phyloP scores from a whole-genome alignment of 371 early-diverging fungal species.

The Mortierella sp. region DNA sequence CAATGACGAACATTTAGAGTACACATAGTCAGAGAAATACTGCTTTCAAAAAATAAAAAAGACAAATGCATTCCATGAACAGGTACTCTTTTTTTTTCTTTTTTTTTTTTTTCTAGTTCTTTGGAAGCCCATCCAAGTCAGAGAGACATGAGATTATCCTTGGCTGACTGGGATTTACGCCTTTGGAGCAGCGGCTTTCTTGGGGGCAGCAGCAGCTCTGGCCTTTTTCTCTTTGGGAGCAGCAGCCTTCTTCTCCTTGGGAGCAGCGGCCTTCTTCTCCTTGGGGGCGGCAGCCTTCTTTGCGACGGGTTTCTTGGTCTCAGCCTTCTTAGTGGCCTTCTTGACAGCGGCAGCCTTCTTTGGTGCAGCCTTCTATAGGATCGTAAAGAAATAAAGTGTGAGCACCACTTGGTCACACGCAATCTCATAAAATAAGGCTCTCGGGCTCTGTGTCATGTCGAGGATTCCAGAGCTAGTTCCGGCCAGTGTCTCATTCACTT shows the following conservation, averaged over 20 bases:
- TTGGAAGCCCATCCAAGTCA: not conserved
- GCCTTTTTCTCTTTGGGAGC: slow-evolving; percentile 55
- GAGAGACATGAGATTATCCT: not conserved
- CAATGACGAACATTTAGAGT: not conserved
- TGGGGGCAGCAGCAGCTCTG: slow-evolving; percentile 37
- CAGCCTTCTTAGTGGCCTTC: slow-evolving; percentile 60
- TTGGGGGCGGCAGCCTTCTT: slow-evolving; percentile 59
- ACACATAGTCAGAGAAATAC: not conserved
- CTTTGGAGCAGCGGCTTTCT: slow-evolving; percentile 60
- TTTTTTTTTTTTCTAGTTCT: not conserved
- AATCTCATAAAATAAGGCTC: not conserved
- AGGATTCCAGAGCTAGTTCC: not conserved
- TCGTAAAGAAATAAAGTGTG: slow-evolving; percentile 1
- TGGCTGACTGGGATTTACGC: slow-evolving; percentile 18
- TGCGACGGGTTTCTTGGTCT: slow-evolving; percentile 65
- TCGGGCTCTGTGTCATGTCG: not conserved
- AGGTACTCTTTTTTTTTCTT: not conserved
- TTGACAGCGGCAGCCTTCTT: slow-evolving; percentile 66
- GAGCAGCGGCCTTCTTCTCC: slow-evolving; percentile 56
- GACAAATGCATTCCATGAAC: not conserved
- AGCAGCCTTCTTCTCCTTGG: slow-evolving; percentile 60
- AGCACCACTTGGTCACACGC: not conserved
- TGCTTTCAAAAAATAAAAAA: not conserved
- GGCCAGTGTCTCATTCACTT: no score
- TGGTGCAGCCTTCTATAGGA: slow-evolving; percentile 43